These are phyloP conservation scores for Pyricularia grisea DNA, from an alignment of 2,329 filamentous ascomycete species.

Conservation along the genomic window DNA sequence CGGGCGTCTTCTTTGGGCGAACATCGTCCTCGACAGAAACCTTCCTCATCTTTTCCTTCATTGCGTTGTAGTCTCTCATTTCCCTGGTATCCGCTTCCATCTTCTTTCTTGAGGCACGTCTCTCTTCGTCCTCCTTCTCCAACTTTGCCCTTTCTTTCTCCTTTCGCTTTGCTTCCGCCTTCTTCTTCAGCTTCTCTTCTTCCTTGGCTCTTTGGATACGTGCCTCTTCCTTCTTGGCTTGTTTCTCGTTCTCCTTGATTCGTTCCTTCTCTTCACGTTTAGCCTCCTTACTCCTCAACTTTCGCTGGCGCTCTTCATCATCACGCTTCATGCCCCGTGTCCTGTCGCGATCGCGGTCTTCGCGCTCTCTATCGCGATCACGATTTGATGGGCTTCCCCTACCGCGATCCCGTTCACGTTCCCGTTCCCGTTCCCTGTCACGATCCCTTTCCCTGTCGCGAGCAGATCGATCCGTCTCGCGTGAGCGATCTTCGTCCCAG, in stretches of 20 bases:
- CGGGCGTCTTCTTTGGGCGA: background rate
- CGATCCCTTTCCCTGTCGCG: slow-evolving; percentile 2
- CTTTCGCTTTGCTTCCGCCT: background rate
- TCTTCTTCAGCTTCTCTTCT: background rate
- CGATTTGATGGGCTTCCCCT: background rate
- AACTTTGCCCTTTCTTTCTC: background rate
- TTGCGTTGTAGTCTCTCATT: background rate
- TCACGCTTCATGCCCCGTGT: background rate
- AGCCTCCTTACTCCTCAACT: background rate
- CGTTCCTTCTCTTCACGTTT: background rate
- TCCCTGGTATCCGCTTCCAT: background rate
- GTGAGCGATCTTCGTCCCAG: background rate
- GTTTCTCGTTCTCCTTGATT: background rate
- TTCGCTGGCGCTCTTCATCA: background rate
- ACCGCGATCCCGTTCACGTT: background rate
- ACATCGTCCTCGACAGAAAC: background rate
- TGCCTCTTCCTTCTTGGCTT: background rate
- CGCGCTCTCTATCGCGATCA: background rate
- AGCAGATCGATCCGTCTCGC: slow-evolving; percentile 1
- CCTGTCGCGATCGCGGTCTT: background rate
- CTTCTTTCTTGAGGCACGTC: background rate
- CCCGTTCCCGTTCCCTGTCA: background rate
- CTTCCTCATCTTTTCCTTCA: background rate
- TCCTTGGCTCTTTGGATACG: background rate
- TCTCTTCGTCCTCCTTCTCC: background rate